These are phyloP conservation scores for Tilletia walkeri DNA, from an alignment of 1,284 basidiomycete genomes.

Conservation along the genomic window DNA sequence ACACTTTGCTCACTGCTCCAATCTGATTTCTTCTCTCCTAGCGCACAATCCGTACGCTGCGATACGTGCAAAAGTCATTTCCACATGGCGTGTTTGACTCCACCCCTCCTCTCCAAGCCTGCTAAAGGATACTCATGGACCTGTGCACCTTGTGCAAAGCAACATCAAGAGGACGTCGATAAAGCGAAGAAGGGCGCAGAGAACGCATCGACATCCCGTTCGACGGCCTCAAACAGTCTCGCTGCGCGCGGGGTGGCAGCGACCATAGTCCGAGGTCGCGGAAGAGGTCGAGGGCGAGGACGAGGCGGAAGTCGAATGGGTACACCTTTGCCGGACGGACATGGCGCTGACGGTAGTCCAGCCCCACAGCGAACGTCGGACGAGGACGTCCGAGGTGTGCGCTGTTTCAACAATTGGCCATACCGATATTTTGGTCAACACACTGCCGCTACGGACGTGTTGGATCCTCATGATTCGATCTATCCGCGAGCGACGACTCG, in stretches of 20 bases:
- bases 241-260: conserved; percentile 6
- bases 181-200: conserved; percentile 6
- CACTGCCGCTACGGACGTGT: conserved; percentile 66
- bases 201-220: neutral
- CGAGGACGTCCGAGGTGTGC: conserved; percentile 62
- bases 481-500: conserved; percentile 87
- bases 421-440: conserved; percentile 93
- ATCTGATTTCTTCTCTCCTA: conserved; percentile 54
- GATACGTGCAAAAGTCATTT: conserved; percentile 90
- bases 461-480: conserved; percentile 89
- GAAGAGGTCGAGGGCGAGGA: neutral
- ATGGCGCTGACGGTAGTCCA: conserved; percentile 27
- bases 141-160: conserved; percentile 84
- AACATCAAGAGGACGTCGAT: conserved; percentile 83
- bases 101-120: conserved; percentile 90
- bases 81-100: conserved; percentile 90
- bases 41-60: conserved; percentile 85
- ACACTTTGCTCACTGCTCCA: neutral
- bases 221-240: conserved; percentile 17
- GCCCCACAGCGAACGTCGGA: conserved; percentile 31
- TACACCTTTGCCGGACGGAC: neutral
- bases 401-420: conserved; percentile 84
- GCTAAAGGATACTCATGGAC: conserved; percentile 97
- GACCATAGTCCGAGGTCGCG: neutral
- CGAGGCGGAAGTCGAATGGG: conserved; percentile 7